phyloP scores from a whole-genome alignment of 202 grass and related monocot species.

The Elaeis oleifera region DNA sequence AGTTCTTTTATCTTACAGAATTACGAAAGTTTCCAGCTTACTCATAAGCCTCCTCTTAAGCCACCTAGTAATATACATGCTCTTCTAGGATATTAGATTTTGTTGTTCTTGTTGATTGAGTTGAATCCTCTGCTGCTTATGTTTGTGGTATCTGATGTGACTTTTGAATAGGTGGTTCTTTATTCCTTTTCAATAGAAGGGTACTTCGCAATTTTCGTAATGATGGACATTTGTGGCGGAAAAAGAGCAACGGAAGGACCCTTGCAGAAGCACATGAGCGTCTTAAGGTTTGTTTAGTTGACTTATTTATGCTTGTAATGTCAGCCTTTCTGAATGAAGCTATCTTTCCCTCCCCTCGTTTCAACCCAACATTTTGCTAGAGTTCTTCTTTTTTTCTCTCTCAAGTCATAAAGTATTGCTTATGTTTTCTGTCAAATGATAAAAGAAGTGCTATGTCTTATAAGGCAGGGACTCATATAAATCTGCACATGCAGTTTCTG shows the following conservation, averaged over 20 bases:
- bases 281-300: constrained; percentile 53
- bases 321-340: neutral
- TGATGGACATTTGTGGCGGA: constrained; percentile 70
- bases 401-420: no score
- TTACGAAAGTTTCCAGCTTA: constrained; percentile 36
- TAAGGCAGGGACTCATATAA: no score
- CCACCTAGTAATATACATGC: constrained; percentile 52
- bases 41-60: constrained; percentile 39
- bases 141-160: neutral
- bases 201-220: constrained; percentile 72
- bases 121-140: no score
- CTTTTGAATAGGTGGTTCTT: constrained; percentile 59
- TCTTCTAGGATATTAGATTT: constrained; percentile 8
- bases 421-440: no score
- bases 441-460: no score
- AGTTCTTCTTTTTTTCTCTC: no score
- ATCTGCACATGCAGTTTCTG: no score
- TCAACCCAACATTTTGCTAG: no score
- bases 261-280: constrained; percentile 67
- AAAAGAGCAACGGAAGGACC: constrained; percentile 58
- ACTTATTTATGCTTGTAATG: no score
- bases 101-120: neutral
- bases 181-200: constrained; percentile 87
- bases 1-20: constrained; percentile 69
- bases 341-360: no score